A percentile compares a stretch with the other conserved stretches of the same genome.
Conservation (phyloP, 2,329 filamentous ascomycete species). For the Sporothrix brasiliensis region DNA sequence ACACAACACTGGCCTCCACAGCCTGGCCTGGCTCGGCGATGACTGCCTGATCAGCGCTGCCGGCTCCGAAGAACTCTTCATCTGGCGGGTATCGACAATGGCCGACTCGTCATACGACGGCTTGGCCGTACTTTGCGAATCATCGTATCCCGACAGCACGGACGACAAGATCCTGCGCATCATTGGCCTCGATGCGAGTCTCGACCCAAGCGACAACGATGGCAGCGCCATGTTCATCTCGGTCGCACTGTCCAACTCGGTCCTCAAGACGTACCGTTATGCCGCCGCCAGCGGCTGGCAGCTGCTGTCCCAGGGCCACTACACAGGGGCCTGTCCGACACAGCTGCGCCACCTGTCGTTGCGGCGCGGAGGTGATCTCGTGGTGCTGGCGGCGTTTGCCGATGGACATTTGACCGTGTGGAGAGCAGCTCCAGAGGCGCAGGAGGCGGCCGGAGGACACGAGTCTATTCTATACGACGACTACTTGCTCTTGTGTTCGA, state of each 20-base stretch:
- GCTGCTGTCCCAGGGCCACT: slow-evolving; percentile 58
- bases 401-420: slow-evolving; percentile 76
- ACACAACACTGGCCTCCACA: slow-evolving; percentile 83
- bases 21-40: slow-evolving; percentile 71
- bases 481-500: slow-evolving; percentile 35
- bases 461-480: slow-evolving; percentile 35
- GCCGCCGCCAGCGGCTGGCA: slow-evolving; percentile 46
- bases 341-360: slow-evolving; percentile 56
- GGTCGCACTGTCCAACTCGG: slow-evolving; percentile 83
- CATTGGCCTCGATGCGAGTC: slow-evolving; percentile 48
- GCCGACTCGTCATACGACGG: slow-evolving; percentile 51
- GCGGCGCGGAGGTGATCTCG: slow-evolving; percentile 39
- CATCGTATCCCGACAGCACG: slow-evolving; percentile 55
- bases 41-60: slow-evolving; percentile 80
- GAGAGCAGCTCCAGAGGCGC: slow-evolving; percentile 39
- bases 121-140: slow-evolving; percentile 61
- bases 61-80: slow-evolving; percentile 84
- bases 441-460: neutral
- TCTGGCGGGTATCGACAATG: slow-evolving; percentile 70
- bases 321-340: slow-evolving; percentile 76
- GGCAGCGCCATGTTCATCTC: slow-evolving; percentile 58
- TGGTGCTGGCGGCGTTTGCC: slow-evolving; percentile 71
- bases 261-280: slow-evolving; percentile 64
- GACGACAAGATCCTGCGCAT: slow-evolving; percentile 70
- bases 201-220: slow-evolving; percentile 22